Evolutionary conservation across 192 early-diverging fungal species (phyloP).

Genomic region (Backusella psychrophila): DNA sequence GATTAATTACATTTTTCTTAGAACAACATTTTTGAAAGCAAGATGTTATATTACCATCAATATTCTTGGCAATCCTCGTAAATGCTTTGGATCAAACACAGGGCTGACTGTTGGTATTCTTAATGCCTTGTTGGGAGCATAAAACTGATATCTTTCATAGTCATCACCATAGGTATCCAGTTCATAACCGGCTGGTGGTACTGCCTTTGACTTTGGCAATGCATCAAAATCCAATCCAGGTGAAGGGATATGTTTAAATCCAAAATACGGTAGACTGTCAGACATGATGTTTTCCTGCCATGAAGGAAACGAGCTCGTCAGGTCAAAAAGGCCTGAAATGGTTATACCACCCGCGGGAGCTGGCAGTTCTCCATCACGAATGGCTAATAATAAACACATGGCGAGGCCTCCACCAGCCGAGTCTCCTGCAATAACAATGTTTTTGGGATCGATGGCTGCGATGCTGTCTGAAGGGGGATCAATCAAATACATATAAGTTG

Average conservation of each 20-base stretch:
- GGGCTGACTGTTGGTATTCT: slow-evolving; percentile 47
- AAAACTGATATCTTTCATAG: slow-evolving; percentile 40
- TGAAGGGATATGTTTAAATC: slow-evolving; percentile 40
- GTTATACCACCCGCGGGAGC: slow-evolving; percentile 52
- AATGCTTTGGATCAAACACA: slow-evolving; percentile 29
- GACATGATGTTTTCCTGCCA: slow-evolving; percentile 20
- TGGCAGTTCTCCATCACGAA: slow-evolving; percentile 54
- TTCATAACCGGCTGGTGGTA: neutral
- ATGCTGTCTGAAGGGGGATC: slow-evolving; percentile 30
- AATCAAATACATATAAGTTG: slow-evolving; percentile 69
- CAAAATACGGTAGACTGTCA: slow-evolving; percentile 44
- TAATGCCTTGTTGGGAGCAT: slow-evolving; percentile 43
- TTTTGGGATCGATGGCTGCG: slow-evolving; percentile 40
- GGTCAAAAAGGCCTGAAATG: slow-evolving; percentile 64
- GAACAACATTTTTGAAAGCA: neutral
- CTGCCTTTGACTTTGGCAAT: slow-evolving; percentile 11
- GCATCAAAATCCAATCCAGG: slow-evolving; percentile 24
- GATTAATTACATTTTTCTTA: neutral
- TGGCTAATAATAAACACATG: slow-evolving; percentile 48
- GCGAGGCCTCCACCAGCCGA: slow-evolving; percentile 67
- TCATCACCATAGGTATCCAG: neutral
- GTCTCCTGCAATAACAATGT: slow-evolving; percentile 68
- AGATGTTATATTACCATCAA: slow-evolving; percentile 35
- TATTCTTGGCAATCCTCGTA: slow-evolving; percentile 42
- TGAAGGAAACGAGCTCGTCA: slow-evolving; percentile 48